Conservation (phyloP, 2,329 filamentous ascomycete species). For the Verticillium tricorpus region DNA sequence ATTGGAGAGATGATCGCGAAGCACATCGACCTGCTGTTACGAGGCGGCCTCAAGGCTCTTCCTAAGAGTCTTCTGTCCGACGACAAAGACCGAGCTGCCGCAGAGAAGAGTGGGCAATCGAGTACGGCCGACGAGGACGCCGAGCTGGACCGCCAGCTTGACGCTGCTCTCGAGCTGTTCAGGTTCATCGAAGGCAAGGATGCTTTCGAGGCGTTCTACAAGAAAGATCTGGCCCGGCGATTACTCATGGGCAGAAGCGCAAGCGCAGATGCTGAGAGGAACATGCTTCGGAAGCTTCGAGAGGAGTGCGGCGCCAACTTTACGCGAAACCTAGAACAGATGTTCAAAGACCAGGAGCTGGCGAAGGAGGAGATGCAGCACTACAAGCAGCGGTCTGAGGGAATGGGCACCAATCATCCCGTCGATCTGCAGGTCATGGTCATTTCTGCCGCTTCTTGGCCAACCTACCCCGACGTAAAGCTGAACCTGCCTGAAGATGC, state of each 20-base stretch:
- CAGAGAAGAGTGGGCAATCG: conserved; percentile 58
- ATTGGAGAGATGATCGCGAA: conserved; percentile 99
- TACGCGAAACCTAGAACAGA: conserved; percentile 95
- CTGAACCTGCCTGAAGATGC: conserved; percentile 74
- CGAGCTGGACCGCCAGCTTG: conserved; percentile 85
- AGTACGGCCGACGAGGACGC: conserved; percentile 82
- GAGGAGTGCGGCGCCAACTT: conserved; percentile 91
- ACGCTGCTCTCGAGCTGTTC: conserved; percentile 91
- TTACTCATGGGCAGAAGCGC: conserved; percentile 89
- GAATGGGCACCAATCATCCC: conserved; percentile 33
- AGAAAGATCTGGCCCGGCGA: conserved; percentile 87
- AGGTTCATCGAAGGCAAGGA: conserved; percentile 96
- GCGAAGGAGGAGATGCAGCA: conserved; percentile 89
- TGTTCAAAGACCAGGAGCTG: conserved; percentile 98
- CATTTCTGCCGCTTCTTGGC: conserved; percentile 89
- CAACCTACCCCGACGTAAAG: conserved; percentile 72
- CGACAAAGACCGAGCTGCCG: conserved; percentile 49
- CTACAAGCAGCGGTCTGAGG: conserved; percentile 65
- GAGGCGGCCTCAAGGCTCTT: conserved; percentile 80
- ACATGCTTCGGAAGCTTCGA: conserved; percentile 88
- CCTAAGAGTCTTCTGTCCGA: conserved; percentile 65
- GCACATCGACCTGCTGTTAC: conserved; percentile 84
- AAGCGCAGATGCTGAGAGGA: conserved; percentile 90
- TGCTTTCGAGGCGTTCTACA: conserved; percentile 98
- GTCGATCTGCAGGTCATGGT: conserved; percentile 83